phyloP scores from a whole-genome alignment of 768 basidiomycete genomes.

The Boletus speciosus region DNA sequence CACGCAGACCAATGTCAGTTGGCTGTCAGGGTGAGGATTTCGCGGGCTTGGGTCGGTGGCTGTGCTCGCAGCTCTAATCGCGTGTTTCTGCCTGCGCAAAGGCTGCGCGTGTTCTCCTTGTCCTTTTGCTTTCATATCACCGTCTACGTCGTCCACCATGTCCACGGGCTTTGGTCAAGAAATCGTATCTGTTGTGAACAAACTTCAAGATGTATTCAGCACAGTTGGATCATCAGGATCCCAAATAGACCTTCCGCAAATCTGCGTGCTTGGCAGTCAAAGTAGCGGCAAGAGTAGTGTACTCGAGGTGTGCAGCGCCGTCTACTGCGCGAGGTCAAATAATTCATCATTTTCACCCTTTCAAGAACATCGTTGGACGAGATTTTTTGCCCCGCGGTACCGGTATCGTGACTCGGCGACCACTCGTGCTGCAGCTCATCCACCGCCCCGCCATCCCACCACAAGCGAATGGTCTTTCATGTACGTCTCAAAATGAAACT shows the following conservation, averaged over 20 bases:
- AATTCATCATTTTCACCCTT: conserved; percentile 8
- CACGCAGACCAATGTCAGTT: background rate
- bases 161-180: conserved; percentile 73
- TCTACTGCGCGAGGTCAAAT: background rate
- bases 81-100: conserved; percentile 20
- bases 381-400: conserved; percentile 99
- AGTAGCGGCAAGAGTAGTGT: conserved; percentile 94
- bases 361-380: conserved; percentile 93
- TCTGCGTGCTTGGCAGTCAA: conserved; percentile 87
- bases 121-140: conserved; percentile 17
- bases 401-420: conserved; percentile 96
- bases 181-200: conserved; percentile 80
- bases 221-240: conserved; percentile 76
- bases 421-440: conserved; percentile 94
- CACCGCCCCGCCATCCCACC: conserved; percentile 62
- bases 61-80: conserved; percentile 21
- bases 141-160: conserved; percentile 26
- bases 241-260: conserved; percentile 87
- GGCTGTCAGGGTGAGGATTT: background rate
- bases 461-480: conserved; percentile 40
- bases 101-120: conserved; percentile 8
- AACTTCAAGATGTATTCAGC: conserved; percentile 87
- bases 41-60: conserved; percentile 18
- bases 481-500: conserved; percentile 32
- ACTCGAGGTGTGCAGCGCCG: conserved; percentile 59